These are phyloP conservation scores for Ophiosphaerella narmari DNA, from an alignment of 2,329 filamentous ascomycete genomes.

Conservation along the genomic window DNA sequence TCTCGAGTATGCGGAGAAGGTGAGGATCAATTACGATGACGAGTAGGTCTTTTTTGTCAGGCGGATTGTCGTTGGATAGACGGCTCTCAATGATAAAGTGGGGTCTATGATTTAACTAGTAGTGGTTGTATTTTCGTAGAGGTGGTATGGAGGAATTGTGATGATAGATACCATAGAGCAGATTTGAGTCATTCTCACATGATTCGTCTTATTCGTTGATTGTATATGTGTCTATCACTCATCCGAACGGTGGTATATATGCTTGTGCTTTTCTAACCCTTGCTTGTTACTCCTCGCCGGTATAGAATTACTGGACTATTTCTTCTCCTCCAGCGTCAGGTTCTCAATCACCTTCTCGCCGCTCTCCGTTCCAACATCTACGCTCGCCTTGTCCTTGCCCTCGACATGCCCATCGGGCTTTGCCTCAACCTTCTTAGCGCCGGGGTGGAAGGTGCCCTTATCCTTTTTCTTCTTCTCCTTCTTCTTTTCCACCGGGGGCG, in stretches of 20 bases:
- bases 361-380: constrained; percentile 48
- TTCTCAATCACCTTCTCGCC: constrained; percentile 40
- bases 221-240: no score
- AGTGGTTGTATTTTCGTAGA: no score
- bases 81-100: no score
- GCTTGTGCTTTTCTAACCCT: not conserved
- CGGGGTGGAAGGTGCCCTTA: constrained; percentile 68
- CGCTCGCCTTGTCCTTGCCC: constrained; percentile 48
- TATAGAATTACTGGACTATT: constrained; percentile 6
- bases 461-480: constrained; percentile 78
- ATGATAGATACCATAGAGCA: not conserved
- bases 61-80: no score
- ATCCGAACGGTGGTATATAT: not conserved
- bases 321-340: constrained; percentile 38
- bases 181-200: no score
- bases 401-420: constrained; percentile 54
- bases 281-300: not conserved
- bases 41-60: not conserved
- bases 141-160: not conserved
- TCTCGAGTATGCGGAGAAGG: constrained; percentile 70
- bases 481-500: constrained; percentile 61
- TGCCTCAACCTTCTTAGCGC: constrained; percentile 44
- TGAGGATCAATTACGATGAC: constrained; percentile 15
- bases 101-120: no score
- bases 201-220: no score